Base-by-base conservation (phyloP, 345 rosid species). In the Nephelium lappaceum region DNA sequence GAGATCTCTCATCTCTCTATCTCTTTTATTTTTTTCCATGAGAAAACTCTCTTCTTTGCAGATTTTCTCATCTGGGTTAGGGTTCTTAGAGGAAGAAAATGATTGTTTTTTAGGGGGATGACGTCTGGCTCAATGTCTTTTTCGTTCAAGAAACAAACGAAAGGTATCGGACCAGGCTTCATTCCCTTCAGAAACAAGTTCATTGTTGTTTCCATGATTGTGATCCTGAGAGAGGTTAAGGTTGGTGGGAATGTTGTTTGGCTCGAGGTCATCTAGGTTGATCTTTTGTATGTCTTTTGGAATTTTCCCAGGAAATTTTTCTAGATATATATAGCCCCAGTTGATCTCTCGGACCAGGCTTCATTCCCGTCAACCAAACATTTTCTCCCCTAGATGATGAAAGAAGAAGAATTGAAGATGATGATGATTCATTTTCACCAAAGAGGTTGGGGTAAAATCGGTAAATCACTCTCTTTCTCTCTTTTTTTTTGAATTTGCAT, bases 301-400 rank as follows among this genome's bases (percentile, higher is more conserved):
- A 70, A 70, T 47, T 77, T 67, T 49, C 74, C 25, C 0, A 47
- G 45, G 15, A 69, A 75, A 75, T 12, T 15, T 58, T 66, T 69
- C 16, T 42, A 49, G 42, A 41, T 25, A 41, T 43, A 66, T 72
- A 73, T 31, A 31, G 75, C 67, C 78, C 81, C 68, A 61, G 41
- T 16, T 83, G 86, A 84, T 84, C 80, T 87, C 89, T 87, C 89
- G 89, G 89, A 84, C 89, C 89, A 87, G 89, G 89, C 89, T 87
- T 87, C 89, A 87, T 84, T 87, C 89, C 89, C 82, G 83, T 83
- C 81, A 87, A 84, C 87, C 84, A 67, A 82, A 67, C 80, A 57
- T 70, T 74, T 78, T 49, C 78, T 63, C 42, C 55, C 0, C 11
- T 18, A 38, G 6, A 11, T 18, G 24, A 0, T 43, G 43, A 27